Percentiles rank a stretch among this genome's conserved stretches.
Evolutionary conservation across 1,139 yeast species (phyloP).

Genomic region (Martiniozyma asiatica): DNA sequence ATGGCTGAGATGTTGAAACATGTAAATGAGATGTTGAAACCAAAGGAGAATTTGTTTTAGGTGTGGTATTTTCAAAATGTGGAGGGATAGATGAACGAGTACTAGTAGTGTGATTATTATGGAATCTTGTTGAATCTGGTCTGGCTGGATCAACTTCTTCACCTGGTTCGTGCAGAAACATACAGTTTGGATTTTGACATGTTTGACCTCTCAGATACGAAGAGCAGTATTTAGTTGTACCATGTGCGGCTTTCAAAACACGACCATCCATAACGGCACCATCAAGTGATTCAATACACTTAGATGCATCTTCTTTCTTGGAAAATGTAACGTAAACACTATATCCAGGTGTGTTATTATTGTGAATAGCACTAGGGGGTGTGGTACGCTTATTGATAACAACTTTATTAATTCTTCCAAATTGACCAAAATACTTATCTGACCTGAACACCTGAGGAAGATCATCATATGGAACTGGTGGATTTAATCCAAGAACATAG

Average conservation of each 20-base stretch:
- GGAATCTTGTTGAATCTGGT: conserved; percentile 77
- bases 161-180: conserved; percentile 98
- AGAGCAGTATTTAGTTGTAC: conserved; percentile 96
- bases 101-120: not conserved
- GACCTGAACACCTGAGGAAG: conserved; percentile 74
- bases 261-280: conserved; percentile 91
- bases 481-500: conserved; percentile 91
- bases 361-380: conserved; percentile 26
- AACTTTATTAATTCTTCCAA: conserved; percentile 88
- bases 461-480: conserved; percentile 83
- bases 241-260: conserved; percentile 84
- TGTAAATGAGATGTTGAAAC: conserved; percentile 9
- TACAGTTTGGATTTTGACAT: conserved; percentile 97
- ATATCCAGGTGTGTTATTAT: conserved; percentile 53
- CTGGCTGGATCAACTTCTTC: conserved; percentile 99
- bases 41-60: conserved; percentile 9
- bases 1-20: conserved; percentile 10
- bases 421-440: conserved; percentile 94
- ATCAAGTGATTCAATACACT: conserved; percentile 86
- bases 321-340: conserved; percentile 96
- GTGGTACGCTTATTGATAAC: conserved; percentile 80
- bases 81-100: conserved; percentile 14
- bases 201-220: conserved; percentile 89
- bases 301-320: conserved; percentile 86
- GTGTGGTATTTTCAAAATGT: conserved; percentile 8